Conservation (phyloP, 768 basidiomycete species). For the Tylopilus subfusipes region DNA sequence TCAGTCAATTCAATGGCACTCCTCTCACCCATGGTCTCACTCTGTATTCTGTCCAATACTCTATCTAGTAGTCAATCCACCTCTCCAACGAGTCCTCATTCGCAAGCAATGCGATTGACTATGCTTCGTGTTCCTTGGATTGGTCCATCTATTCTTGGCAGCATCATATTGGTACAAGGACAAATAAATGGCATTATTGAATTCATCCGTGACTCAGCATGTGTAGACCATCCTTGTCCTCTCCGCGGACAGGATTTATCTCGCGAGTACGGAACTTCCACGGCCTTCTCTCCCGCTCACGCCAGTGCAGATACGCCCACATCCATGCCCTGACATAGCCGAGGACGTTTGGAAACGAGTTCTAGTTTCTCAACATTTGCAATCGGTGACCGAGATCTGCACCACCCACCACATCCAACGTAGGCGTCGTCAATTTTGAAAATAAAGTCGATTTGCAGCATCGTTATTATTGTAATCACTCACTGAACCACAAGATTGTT, state of each 20-base stretch:
- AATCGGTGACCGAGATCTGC: background rate
- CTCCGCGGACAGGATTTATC: background rate
- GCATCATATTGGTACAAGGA: background rate
- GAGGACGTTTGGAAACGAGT: background rate
- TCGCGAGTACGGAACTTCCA: background rate
- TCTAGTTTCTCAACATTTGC: background rate
- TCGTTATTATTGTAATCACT: background rate
- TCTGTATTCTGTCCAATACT: background rate
- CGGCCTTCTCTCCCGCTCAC: background rate
- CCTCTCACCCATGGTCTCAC: background rate
- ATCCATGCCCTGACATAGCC: background rate
- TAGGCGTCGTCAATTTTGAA: background rate
- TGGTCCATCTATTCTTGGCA: background rate
- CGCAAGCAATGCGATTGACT: background rate
- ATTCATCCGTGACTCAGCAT: background rate
- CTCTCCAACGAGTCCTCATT: background rate
- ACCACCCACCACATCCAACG: background rate
- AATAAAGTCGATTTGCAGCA: background rate
- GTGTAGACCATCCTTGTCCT: background rate
- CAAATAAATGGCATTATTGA: background rate
- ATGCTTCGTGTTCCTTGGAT: background rate
- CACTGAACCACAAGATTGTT: too few relatives aligned
- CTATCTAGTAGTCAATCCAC: too few relatives aligned
- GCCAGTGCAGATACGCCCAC: background rate
- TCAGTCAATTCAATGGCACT: background rate